Evolutionary conservation across 2,329 filamentous ascomycete species (phyloP).

Genomic region (Endoconidiophora polonica): DNA sequence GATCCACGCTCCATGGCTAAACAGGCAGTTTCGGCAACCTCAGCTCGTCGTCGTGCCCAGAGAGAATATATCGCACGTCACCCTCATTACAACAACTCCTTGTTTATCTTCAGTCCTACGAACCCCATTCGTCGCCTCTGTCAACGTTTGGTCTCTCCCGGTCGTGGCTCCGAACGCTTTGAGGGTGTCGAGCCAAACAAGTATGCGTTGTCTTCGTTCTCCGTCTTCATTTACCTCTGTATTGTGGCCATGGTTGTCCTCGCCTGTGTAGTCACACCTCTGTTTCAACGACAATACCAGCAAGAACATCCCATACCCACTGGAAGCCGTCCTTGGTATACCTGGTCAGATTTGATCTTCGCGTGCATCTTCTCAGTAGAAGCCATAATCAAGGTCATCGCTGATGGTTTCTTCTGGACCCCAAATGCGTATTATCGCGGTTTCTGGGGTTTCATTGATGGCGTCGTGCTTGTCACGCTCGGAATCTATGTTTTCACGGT

Average conservation of each 20-base stretch:
- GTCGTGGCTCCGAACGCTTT: conserved; percentile 69
- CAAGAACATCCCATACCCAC: conserved; percentile 27
- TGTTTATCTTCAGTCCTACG: conserved; percentile 68
- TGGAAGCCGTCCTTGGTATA: conserved; percentile 50
- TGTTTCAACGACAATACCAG: conserved; percentile 86
- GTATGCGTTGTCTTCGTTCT: conserved; percentile 81
- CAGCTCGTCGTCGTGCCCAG: conserved; percentile 72
- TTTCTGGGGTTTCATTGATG: conserved; percentile 93
- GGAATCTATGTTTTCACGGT: conserved; percentile 89
- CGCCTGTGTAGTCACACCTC: conserved; percentile 81
- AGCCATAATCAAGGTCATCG: conserved; percentile 79
- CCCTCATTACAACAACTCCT: conserved; percentile 79
- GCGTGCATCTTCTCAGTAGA: conserved; percentile 74
- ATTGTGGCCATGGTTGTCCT: conserved; percentile 97
- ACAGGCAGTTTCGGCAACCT: conserved; percentile 70
- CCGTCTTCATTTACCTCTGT: conserved; percentile 79
- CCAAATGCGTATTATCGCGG: conserved; percentile 94
- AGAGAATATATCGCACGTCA: conserved; percentile 77
- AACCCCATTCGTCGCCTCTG: conserved; percentile 70
- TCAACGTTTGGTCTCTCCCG: conserved; percentile 79
- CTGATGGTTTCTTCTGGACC: conserved; percentile 90
- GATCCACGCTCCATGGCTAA: conserved; percentile 80
- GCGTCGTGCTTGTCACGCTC: conserved; percentile 73
- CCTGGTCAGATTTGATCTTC: conserved; percentile 84
- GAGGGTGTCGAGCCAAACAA: conserved; percentile 83